Evolutionary conservation across 2,329 filamentous ascomycete species (phyloP), one percentile per base, ranked within the genome.

Genomic region (Fusarium sp.): DNA sequence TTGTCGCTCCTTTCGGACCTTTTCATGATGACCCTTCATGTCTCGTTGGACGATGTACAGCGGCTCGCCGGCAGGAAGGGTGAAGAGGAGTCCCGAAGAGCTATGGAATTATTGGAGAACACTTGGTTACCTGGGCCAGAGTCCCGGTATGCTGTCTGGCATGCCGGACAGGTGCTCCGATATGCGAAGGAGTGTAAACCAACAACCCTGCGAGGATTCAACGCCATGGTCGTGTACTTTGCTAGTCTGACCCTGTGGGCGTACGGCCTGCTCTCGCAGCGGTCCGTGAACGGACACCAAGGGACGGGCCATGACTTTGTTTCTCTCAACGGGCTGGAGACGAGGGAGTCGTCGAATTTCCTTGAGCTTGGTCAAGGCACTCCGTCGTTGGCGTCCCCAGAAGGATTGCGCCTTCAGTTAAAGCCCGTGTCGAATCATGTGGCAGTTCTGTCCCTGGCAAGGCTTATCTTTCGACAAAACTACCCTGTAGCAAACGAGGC

Each of bases 1-100:
- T 61, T 72, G 35, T 57, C 49, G 16, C 59, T 74, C 11, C 46
- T 74, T 54, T 71, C 63, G 20, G 72, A 74, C 52, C 37, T 74
- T 28, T 69, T 74, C 20, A 73, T 73, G 72, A 74, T 74, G 72
- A 59, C 63, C 10, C 67, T 74, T 4, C 70, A 74, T 59, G 58
- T 74, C 35, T 71, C 72, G 18, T 58, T 69, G 10, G 59, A 69
- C 42, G 68, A 73, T 24, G 26, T 74, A 26, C 72, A 72, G 43
- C 54, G 60, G 10, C 57, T 74, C 21, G 57, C 72, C 13, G 68
- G 70, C 18, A 66, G 59, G 31, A 70, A 69, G 20, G 71, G 68
- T 10, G 70, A 73, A 21, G 72, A 67, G 24, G 70, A 73, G 28
- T 70, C 68, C 12, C 59, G 58, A 29, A 66, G 61, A 55, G 66